A percentile compares a stretch with the other conserved stretches of the same genome.
These are phyloP conservation scores for Chaetomiaceae sp. DNA, from an alignment of 2,329 filamentous ascomycete genomes.

Conservation along the genomic window DNA sequence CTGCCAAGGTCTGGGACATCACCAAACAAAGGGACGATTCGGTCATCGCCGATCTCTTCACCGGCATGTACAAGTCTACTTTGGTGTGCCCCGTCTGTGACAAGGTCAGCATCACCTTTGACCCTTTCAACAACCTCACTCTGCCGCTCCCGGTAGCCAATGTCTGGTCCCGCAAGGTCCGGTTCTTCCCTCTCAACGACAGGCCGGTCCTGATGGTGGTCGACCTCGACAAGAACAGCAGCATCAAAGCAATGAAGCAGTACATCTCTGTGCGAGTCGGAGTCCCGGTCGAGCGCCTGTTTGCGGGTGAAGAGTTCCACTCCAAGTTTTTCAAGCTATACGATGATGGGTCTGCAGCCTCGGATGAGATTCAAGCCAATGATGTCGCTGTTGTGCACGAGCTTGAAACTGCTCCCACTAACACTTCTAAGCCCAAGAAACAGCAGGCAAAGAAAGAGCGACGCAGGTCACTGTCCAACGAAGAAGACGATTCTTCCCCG, in stretches of 20 bases:
- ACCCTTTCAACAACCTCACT: slow-evolving; percentile 93
- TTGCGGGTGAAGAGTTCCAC: slow-evolving; percentile 78
- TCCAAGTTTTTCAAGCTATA: slow-evolving; percentile 84
- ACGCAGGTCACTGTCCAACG: slow-evolving; percentile 47
- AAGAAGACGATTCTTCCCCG: slow-evolving; percentile 42
- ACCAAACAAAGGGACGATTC: slow-evolving; percentile 92
- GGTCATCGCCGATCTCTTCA: slow-evolving; percentile 91
- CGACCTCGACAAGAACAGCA: slow-evolving; percentile 74
- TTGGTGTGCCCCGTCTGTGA: slow-evolving; percentile 85
- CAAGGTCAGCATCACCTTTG: slow-evolving; percentile 98
- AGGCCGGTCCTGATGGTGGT: slow-evolving; percentile 67
- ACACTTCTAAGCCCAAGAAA: slow-evolving; percentile 54
- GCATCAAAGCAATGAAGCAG: slow-evolving; percentile 64
- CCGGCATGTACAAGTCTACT: slow-evolving; percentile 97
- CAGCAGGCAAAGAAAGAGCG: slow-evolving; percentile 38
- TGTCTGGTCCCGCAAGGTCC: slow-evolving; percentile 70
- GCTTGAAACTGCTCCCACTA: slow-evolving; percentile 73
- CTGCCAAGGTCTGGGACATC: slow-evolving; percentile 84
- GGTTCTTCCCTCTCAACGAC: slow-evolving; percentile 72
- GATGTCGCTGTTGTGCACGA: slow-evolving; percentile 70
- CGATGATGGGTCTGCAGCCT: slow-evolving; percentile 61
- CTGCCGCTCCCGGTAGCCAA: slow-evolving; percentile 85
- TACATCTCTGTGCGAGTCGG: slow-evolving; percentile 65
- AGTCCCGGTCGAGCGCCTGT: slow-evolving; percentile 61
- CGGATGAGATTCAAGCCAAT: slow-evolving; percentile 66